phyloP scores from a whole-genome alignment of 345 rosid species.

The Cardamine resedifolia region DNA sequence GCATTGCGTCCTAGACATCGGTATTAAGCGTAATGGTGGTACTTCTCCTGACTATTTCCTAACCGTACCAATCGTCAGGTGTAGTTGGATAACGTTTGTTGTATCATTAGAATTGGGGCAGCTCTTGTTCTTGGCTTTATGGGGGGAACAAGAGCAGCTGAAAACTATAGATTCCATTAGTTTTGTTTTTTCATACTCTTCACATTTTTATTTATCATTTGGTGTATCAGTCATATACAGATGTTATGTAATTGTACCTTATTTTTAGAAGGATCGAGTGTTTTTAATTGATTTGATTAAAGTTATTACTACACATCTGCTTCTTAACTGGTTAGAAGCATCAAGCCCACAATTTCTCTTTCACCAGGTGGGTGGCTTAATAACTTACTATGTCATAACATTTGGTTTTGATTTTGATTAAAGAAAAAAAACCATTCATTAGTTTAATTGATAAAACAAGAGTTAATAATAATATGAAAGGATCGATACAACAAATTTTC shows the following conservation, averaged over 20 bases:
- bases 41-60: constrained; percentile 1
- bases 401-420: background rate
- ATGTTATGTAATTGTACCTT: constrained; percentile 12
- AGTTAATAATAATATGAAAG: background rate
- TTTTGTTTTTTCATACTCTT: background rate
- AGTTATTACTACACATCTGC: background rate
- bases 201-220: constrained; percentile 8
- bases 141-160: constrained; percentile 17
- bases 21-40: constrained; percentile 17
- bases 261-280: constrained; percentile 1
- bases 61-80: constrained; percentile 13
- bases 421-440: background rate
- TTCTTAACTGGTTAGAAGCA: background rate
- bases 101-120: constrained; percentile 23
- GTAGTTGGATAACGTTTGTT: constrained; percentile 25
- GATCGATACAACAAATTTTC: constrained; percentile 1
- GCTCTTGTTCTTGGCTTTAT: constrained; percentile 5
- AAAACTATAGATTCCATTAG: constrained; percentile 18
- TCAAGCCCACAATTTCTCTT: background rate
- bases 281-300: background rate
- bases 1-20: constrained; percentile 37
- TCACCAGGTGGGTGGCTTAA: background rate
- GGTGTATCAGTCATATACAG: constrained; percentile 6
- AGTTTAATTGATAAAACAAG: background rate
- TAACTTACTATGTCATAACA: background rate